Conservation (phyloP, 2,329 filamentous ascomycete genomes). For the Microsporum ferrugineum region DNA sequence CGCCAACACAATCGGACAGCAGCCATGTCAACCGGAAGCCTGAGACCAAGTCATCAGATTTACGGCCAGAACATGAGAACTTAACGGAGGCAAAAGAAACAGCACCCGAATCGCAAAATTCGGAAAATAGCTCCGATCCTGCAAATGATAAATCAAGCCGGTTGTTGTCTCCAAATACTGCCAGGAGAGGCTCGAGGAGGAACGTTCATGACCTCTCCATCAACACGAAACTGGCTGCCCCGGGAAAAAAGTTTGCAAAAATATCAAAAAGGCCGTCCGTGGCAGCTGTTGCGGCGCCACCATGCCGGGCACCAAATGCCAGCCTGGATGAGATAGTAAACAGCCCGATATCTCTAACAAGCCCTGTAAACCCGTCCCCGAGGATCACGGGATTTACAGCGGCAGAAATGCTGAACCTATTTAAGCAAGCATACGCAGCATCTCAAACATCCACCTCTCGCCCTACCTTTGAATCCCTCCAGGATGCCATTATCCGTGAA, state of each 20-base stretch:
- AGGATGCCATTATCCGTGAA: conserved; percentile 35
- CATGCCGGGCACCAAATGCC: conserved; percentile 18
- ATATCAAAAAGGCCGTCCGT: conserved; percentile 24
- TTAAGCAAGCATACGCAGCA: conserved; percentile 29
- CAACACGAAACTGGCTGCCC: conserved; percentile 28
- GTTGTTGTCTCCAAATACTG: conserved; percentile 7
- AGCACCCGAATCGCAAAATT: not conserved
- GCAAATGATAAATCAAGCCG: not conserved
- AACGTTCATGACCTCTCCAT: conserved; percentile 33
- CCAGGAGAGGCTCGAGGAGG: conserved; percentile 19
- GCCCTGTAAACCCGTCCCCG: conserved; percentile 18
- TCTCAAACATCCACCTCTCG: conserved; percentile 19
- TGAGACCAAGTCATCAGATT: not conserved
- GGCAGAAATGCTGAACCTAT: conserved; percentile 33
- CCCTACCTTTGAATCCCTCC: conserved; percentile 31
- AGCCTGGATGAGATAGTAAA: conserved; percentile 35
- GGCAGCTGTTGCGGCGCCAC: not conserved
- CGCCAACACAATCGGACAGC: not conserved
- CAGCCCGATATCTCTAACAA: conserved; percentile 26
- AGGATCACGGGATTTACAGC: conserved; percentile 23
- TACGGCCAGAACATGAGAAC: not conserved
- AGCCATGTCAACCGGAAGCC: not conserved
- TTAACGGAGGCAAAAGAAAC: not conserved
- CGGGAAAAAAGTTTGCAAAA: conserved; percentile 21
- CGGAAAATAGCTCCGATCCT: not conserved